phyloP scores from a whole-genome alignment of 371 early-diverging fungal species.

The Haplosporangium sp. region DNA sequence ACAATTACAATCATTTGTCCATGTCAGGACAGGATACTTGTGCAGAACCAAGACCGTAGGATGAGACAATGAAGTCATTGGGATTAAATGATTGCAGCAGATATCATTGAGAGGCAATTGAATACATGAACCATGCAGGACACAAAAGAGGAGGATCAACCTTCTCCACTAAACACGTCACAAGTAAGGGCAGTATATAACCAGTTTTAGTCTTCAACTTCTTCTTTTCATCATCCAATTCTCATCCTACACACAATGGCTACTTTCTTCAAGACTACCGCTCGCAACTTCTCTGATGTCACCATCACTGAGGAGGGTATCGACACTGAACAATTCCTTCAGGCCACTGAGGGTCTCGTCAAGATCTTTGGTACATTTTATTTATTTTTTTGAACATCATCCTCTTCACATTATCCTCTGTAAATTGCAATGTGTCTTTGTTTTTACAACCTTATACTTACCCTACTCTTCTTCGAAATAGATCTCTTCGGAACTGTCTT shows the following conservation, averaged over 20 bases:
- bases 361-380: constrained; percentile 80
- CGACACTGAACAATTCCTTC: constrained; percentile 84
- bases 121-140: too few relatives aligned
- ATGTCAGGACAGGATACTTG: too few relatives aligned
- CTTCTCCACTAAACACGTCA: too few relatives aligned
- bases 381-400: background rate
- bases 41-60: too few relatives aligned
- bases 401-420: background rate
- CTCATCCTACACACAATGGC: constrained; percentile 54
- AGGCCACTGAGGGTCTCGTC: constrained; percentile 87
- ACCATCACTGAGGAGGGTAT: constrained; percentile 74
- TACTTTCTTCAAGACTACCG: constrained; percentile 77
- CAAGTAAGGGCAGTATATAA: background rate
- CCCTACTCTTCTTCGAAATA: constrained; percentile 24
- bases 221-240: constrained; percentile 9
- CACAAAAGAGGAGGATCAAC: too few relatives aligned
- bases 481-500: constrained; percentile 84
- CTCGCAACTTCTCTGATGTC: constrained; percentile 78
- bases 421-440: constrained; percentile 7
- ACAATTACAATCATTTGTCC: too few relatives aligned
- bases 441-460: background rate
- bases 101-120: too few relatives aligned
- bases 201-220: background rate
- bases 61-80: too few relatives aligned
- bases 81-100: too few relatives aligned